Evolutionary conservation across 805 yeast species (phyloP).

Genomic region (Yarrowia porcina): DNA sequence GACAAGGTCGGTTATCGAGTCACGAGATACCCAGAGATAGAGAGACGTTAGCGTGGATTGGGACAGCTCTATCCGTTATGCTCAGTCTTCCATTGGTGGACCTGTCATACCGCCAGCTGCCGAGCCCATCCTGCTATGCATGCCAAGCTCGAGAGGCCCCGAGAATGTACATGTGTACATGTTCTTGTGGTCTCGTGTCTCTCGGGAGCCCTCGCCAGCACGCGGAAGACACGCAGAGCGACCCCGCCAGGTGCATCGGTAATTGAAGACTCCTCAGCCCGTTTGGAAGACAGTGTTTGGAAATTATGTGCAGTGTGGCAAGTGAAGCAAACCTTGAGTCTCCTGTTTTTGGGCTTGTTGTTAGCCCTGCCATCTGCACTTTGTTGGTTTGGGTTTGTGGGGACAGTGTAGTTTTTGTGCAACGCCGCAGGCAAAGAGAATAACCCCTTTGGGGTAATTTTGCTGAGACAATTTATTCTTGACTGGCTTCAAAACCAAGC

Average conservation of each 20-base stretch:
- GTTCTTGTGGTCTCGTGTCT: not conserved
- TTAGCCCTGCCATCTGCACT: conserved; percentile 13
- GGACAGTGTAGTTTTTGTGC: conserved; percentile 14
- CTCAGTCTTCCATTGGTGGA: not conserved
- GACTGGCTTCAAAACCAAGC: too few relatives aligned
- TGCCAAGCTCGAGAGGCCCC: not conserved
- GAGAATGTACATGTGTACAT: not conserved
- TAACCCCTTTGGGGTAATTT: not conserved
- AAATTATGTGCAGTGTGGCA: not conserved
- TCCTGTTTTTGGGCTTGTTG: conserved; percentile 6
- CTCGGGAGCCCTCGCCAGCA: not conserved
- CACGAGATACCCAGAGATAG: not conserved
- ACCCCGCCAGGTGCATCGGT: conserved; percentile 20
- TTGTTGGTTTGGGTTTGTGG: conserved; percentile 12
- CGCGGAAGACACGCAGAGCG: not conserved
- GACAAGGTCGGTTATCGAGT: conserved; percentile 1
- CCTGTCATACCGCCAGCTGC: not conserved
- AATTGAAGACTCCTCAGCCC: not conserved
- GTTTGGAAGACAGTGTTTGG: not conserved
- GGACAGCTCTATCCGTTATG: not conserved
- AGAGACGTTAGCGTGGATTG: not conserved
- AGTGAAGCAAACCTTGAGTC: conserved; percentile 7
- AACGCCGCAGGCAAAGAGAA: conserved; percentile 1
- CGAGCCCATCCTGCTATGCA: conserved; percentile 13
- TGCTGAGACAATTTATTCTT: too few relatives aligned